Evolutionary conservation across 768 basidiomycete genomes (phyloP).

Genomic region (Chlorophyllum brunneum): DNA sequence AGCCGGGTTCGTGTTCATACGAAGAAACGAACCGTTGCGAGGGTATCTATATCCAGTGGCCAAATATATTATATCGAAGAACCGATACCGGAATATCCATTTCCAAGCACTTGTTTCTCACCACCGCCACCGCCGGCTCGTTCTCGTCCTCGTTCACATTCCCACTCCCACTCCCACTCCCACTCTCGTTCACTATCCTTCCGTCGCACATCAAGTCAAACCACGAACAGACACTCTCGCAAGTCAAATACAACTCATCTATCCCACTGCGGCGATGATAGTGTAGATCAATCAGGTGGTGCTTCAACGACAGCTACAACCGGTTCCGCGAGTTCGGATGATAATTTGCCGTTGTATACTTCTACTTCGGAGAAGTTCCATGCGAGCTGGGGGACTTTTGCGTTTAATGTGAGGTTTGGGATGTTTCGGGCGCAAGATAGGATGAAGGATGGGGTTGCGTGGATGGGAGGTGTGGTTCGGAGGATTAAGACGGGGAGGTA

Average conservation of each 20-base stretch:
- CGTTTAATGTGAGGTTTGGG: constrained; percentile 6
- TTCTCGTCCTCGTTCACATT: not conserved
- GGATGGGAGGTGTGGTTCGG: constrained; percentile 5
- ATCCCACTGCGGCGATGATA: not conserved
- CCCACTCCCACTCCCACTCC: not conserved
- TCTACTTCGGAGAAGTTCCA: constrained; percentile 1
- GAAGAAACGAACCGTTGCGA: constrained; percentile 1
- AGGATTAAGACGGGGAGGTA: not conserved
- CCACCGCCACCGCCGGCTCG: not conserved
- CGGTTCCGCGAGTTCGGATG: not conserved
- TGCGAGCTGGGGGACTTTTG: constrained; percentile 9
- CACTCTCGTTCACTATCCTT: not conserved
- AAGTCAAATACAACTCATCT: not conserved
- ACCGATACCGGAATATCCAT: not conserved
- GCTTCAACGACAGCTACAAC: not conserved
- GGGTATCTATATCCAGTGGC: constrained; percentile 6
- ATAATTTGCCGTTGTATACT: not conserved
- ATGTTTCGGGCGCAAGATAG: constrained; percentile 12
- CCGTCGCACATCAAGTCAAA: not conserved
- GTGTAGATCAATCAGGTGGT: not conserved
- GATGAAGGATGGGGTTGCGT: constrained; percentile 9
- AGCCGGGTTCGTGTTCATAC: not conserved
- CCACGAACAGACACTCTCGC: not conserved
- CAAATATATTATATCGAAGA: constrained; percentile 9
- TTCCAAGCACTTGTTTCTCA: constrained; percentile 1